A percentile compares a stretch with the other conserved stretches of the same genome.
phyloP scores from a whole-genome alignment of 2,329 filamentous ascomycete genomes.

The Allantophomopsis lycopodina region DNA sequence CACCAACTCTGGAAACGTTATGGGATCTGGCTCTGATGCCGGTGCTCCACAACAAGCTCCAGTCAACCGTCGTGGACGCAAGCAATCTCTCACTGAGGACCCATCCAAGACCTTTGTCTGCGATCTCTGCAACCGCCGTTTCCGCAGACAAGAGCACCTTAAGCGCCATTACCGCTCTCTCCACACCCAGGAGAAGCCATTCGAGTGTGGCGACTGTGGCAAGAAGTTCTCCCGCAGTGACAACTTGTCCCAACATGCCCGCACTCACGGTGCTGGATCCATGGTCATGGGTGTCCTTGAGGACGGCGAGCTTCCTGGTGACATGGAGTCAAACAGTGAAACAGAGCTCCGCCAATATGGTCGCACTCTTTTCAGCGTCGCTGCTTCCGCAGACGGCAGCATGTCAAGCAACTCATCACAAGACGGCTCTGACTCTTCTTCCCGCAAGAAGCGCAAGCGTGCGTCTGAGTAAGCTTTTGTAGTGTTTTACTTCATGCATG shows the following conservation, averaged over 20 bases:
- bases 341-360: slow-evolving; percentile 54
- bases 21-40: slow-evolving; percentile 24
- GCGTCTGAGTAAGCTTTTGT: slow-evolving; percentile 30
- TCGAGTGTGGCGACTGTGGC: slow-evolving; percentile 92
- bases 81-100: slow-evolving; percentile 96
- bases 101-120: slow-evolving; percentile 98
- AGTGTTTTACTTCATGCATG: too few species aligned
- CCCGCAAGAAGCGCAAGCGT: slow-evolving; percentile 72
- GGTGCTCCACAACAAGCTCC: slow-evolving; percentile 32
- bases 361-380: slow-evolving; percentile 70
- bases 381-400: slow-evolving; percentile 58
- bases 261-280: slow-evolving; percentile 82
- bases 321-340: slow-evolving; percentile 25
- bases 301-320: slow-evolving; percentile 41
- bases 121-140: slow-evolving; percentile 89
- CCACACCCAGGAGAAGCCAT: slow-evolving; percentile 97
- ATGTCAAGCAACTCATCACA: slow-evolving; percentile 37
- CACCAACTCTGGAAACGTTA: slow-evolving; percentile 24
- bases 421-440: slow-evolving; percentile 27
- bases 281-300: slow-evolving; percentile 85
- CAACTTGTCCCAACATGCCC: slow-evolving; percentile 90
- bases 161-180: slow-evolving; percentile 98
- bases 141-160: slow-evolving; percentile 94
- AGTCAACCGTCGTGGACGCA: slow-evolving; percentile 84
- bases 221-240: slow-evolving; percentile 99